Evolutionary conservation across 176 grass and related monocot genomes (phyloP), one percentile per base, ranked within the genome.

Genomic region (Saccharum spontaneum): DNA sequence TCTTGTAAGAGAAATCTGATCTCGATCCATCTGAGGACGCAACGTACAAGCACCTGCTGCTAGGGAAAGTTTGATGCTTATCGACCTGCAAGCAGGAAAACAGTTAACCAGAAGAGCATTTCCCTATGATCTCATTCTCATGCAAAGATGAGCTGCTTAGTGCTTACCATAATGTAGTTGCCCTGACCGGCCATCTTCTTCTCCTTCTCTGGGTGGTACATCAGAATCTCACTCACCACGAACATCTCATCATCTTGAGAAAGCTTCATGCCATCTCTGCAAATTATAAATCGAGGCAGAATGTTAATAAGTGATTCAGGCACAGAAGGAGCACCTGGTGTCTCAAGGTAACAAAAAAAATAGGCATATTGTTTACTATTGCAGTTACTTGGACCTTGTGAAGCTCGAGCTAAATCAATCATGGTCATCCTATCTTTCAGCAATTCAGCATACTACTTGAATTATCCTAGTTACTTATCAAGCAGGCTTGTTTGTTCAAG

Each of bases 1-100:
- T 91, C 64, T 88, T 88, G 74, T 88, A 91, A 83, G 78, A 91
- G 78, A 91, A 91, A 79, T 91, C 90, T 48, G 68, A 41, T 30
- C 11, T 8, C 1, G 78, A 78, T 48, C 82, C 30, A 1, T 74
- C 59, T 41, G 82, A 88, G 59, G 82, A 74, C 1, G 46, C 73
- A 48, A 91, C 86, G 11, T 83, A 83, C 55, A 91, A 69, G 82
- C 86, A 91, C 85, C 89, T 87, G 40, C 80, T 87, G 75, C 69
- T 38, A 8, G 79, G 80, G 70, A 75, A 90, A 38, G 60, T 20
- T 38, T 75, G 48, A 60, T 89, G 82, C 76, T 67, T 75, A 60
- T 33, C 61, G 12, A 85, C 87, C 87, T 89, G 50, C 45, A 89
- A 80, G 26, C 60, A 80, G 68, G 18, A 70, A 30, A 78, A 11